Evolutionary conservation across 2,329 filamentous ascomycete genomes (phyloP).

Genomic region (Dothidotthia symphoricarpi): DNA sequence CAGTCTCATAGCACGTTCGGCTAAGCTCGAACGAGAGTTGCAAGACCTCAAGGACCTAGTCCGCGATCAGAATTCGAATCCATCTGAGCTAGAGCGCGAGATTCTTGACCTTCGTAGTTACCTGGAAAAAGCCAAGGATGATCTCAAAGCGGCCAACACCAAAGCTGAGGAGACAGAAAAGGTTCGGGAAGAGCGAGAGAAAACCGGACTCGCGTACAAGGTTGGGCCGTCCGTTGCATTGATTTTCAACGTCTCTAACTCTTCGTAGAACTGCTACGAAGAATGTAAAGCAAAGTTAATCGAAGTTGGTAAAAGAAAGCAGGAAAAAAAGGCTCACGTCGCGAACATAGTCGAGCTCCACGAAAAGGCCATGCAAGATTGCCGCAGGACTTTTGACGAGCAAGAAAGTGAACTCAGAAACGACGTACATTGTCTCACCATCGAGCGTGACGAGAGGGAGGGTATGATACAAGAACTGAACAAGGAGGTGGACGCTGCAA

Average conservation of each 20-base stretch:
- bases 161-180: conserved; percentile 6
- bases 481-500: conserved; percentile 8
- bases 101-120: conserved; percentile 10
- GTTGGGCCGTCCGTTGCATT: no score
- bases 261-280: neutral
- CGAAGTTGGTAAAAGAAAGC: neutral
- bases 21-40: conserved; percentile 17
- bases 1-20: conserved; percentile 8
- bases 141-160: conserved; percentile 7
- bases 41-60: conserved; percentile 7
- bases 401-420: conserved; percentile 13
- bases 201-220: neutral
- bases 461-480: conserved; percentile 1
- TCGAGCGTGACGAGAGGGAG: conserved; percentile 16
- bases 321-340: no score
- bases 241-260: neutral
- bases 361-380: conserved; percentile 8
- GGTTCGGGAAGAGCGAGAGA: conserved; percentile 5
- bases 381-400: conserved; percentile 7
- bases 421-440: conserved; percentile 14
- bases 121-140: conserved; percentile 11
- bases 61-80: conserved; percentile 1
- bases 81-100: conserved; percentile 7
- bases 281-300: neutral
- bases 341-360: no score